phyloP scores from a whole-genome alignment of 768 basidiomycete genomes.

The Russula foetens region DNA sequence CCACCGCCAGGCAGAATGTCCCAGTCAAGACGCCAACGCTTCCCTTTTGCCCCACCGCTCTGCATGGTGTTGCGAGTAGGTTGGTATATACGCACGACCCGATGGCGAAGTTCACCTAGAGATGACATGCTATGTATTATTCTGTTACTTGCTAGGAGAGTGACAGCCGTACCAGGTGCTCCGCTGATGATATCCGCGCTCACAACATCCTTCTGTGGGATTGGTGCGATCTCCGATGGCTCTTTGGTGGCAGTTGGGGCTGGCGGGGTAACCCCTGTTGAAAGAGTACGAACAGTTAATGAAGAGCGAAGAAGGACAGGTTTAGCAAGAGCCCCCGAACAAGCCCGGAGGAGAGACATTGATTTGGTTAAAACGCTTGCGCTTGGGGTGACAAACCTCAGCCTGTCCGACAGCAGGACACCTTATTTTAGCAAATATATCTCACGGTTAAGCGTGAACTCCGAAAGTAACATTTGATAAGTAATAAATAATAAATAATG shows the following conservation, averaged over 20 bases:
- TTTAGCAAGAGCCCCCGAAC: conserved; percentile 25
- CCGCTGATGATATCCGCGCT: conserved; percentile 81
- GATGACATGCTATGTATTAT: neutral
- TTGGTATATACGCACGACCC: conserved; percentile 86
- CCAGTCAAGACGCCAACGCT: conserved; percentile 92
- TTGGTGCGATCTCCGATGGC: conserved; percentile 37
- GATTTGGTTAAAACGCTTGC: neutral
- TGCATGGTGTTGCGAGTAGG: conserved; percentile 94
- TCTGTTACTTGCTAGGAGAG: neutral
- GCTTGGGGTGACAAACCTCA: neutral
- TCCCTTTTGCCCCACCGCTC: conserved; percentile 76
- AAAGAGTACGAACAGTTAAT: conserved; percentile 16
- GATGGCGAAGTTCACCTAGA: conserved; percentile 75
- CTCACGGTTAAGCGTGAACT: neutral
- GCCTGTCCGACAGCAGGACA: neutral
- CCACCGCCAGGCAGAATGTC: conserved; percentile 84
- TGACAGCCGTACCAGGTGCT: conserved; percentile 57
- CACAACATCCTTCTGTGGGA: conserved; percentile 47
- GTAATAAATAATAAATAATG: too few relatives aligned
- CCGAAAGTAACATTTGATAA: too few relatives aligned
- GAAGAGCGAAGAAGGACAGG: conserved; percentile 18
- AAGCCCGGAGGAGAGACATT: conserved; percentile 48
- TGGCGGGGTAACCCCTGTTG: conserved; percentile 22
- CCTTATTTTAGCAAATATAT: neutral
- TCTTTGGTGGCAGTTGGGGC: conserved; percentile 24